Evolutionary conservation across 768 basidiomycete genomes (phyloP).

Genomic region (Cystofilobasidium bisporidii): DNA sequence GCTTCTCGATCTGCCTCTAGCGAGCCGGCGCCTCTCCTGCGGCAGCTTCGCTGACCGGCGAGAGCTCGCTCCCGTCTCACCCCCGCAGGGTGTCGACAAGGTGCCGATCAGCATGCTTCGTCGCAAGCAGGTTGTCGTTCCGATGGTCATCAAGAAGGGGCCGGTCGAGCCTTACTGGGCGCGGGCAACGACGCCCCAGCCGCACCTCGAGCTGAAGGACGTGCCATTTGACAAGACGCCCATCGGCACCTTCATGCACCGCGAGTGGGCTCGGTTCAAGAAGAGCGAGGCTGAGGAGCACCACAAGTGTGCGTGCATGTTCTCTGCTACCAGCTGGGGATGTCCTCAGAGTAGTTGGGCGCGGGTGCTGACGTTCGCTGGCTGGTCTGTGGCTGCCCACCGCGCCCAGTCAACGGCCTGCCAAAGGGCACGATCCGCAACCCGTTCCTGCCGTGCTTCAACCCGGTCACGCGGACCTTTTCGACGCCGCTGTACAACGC

Average conservation of each 20-base stretch:
- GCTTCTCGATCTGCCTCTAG: too few species aligned
- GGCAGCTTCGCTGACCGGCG: not conserved
- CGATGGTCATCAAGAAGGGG: not conserved
- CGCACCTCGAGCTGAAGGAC: conserved; percentile 1
- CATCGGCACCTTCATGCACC: conserved; percentile 18
- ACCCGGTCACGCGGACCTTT: conserved; percentile 16
- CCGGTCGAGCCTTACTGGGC: conserved; percentile 12
- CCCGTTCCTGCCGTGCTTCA: conserved; percentile 23
- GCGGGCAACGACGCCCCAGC: conserved; percentile 3
- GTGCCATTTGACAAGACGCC: conserved; percentile 1
- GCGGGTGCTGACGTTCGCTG: too few species aligned
- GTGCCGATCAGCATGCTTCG: not conserved
- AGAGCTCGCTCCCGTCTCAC: not conserved
- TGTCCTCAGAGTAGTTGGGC: too few species aligned
- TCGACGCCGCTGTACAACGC: conserved; percentile 13
- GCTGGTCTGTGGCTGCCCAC: too few species aligned
- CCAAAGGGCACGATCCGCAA: conserved; percentile 16
- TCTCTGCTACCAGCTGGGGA: not conserved
- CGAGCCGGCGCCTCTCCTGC: too few species aligned
- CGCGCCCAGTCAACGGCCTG: conserved; percentile 17
- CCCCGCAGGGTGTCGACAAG: conserved; percentile 5
- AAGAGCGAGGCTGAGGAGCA: not conserved
- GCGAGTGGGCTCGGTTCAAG: conserved; percentile 16
- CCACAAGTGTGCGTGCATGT: conserved; percentile 1
- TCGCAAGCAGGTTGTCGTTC: not conserved